Evolutionary conservation across 2,329 filamentous ascomycete species (phyloP), one percentile per base, ranked within the genome.

Genomic region (Claviceps monticola): DNA sequence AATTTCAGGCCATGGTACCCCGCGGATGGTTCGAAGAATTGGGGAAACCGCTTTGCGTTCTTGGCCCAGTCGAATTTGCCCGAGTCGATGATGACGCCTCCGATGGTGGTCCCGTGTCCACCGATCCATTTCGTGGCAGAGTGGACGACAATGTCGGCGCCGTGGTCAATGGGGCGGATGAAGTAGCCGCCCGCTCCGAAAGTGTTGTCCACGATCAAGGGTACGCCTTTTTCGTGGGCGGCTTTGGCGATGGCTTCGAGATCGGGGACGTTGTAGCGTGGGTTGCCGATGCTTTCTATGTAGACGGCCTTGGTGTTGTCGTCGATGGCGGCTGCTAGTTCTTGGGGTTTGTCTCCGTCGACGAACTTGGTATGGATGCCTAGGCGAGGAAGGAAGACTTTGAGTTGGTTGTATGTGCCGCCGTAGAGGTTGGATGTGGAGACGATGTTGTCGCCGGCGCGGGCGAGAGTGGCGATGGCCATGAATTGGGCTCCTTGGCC

Each of bases 71-170:
- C 85, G 65, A 96, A 97, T 66, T 88, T 93, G 61, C 90, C 90
- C 58, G 83, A 80, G 71, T 96, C 90, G 57, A 96, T 74, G 37
- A 96, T 78, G 44, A 95, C 78, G 55, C 90, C 90, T 53, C 78
- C 90, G 58, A 96, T 86, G 26, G 90, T 95, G 42, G 90, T 95
- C 55, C 90, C 91, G 68, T 97, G 91, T 43, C 90, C 90, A 53
- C 90, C 90, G 56, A 97, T 96, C 90, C 90, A 96, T 70, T 96
- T 96, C 53, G 90, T 95, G 11, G 89, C 89, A 41, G 86, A 93
- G 75, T 96, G 89, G 23, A 95, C 87, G 50, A 96, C 84, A 55
- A 96, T 95, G 64, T 96, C 90, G 56, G 87, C 90, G 51, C 90
- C 90, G 67, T 95, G 86, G 23, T 90, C 83, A 61, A 96, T 91